A percentile compares a stretch with the other conserved stretches of the same genome.
phyloP scores from a whole-genome alignment of 176 grass and related monocot genomes.

The Musa beccarii region DNA sequence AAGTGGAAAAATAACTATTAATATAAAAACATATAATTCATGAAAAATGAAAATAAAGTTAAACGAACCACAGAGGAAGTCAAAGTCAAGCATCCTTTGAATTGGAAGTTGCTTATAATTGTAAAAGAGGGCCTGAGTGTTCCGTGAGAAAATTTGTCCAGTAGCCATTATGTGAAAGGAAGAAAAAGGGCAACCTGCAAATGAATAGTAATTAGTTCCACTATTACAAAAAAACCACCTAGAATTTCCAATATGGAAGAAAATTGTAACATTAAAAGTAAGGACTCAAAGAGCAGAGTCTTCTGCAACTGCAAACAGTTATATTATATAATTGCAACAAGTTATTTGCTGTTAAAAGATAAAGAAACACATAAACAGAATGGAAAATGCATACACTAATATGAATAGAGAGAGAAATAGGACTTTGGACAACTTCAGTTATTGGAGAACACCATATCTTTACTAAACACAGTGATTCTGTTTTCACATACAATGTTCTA shows the following conservation, averaged over 20 bases:
- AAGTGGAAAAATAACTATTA: slow-evolving; percentile 5
- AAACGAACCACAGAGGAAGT: slow-evolving; percentile 84
- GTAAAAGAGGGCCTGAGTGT: slow-evolving; percentile 91
- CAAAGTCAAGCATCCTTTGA: slow-evolving; percentile 99
- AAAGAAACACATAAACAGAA: background rate
- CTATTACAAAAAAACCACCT: background rate
- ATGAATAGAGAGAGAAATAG: too few relatives aligned
- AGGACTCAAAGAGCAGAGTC: too few relatives aligned
- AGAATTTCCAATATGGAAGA: background rate
- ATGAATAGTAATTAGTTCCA: slow-evolving; percentile 3
- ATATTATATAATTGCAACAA: too few relatives aligned
- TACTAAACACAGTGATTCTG: too few relatives aligned
- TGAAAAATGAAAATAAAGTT: slow-evolving; percentile 2
- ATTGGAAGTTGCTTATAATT: slow-evolving; percentile 99
- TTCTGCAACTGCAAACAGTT: too few relatives aligned
- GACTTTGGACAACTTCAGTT: too few relatives aligned
- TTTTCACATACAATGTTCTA: too few relatives aligned
- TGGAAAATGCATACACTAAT: too few relatives aligned
- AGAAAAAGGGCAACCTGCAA: slow-evolving; percentile 20
- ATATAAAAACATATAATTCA: slow-evolving; percentile 1
- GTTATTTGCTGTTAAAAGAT: too few relatives aligned
- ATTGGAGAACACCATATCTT: too few relatives aligned
- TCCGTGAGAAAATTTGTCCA: slow-evolving; percentile 84
- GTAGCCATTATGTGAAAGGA: slow-evolving; percentile 58
- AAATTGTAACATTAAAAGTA: too few relatives aligned